Conservation (phyloP, 495 filamentous ascomycete genomes). For the Platismatia glauca region DNA sequence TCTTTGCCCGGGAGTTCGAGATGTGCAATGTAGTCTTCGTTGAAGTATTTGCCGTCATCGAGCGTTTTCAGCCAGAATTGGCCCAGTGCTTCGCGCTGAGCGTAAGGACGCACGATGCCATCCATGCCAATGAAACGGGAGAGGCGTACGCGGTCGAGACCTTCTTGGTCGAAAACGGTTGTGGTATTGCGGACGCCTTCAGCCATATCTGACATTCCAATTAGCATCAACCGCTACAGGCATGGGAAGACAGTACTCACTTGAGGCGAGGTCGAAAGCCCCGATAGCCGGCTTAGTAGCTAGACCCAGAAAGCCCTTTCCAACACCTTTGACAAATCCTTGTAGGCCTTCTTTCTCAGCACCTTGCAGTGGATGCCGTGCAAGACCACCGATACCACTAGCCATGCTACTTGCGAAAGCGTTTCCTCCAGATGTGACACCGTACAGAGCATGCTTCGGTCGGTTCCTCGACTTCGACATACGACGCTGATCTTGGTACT, state of each 20-base stretch:
- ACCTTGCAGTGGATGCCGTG: conserved; percentile 85
- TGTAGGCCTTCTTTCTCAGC: conserved; percentile 89
- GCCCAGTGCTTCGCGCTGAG: conserved; percentile 88
- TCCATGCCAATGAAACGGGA: conserved; percentile 86
- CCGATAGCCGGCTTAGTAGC: conserved; percentile 96
- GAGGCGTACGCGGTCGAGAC: conserved; percentile 85
- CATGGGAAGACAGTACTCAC: conserved; percentile 26
- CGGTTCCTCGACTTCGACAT: conserved; percentile 90
- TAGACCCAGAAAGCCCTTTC: conserved; percentile 84
- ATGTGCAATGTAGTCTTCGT: conserved; percentile 94
- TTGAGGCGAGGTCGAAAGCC: conserved; percentile 92
- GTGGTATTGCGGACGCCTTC: conserved; percentile 98
- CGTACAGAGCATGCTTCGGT: conserved; percentile 93
- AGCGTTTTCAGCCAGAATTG: conserved; percentile 98
- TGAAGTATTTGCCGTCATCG: conserved; percentile 94
- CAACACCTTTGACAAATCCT: conserved; percentile 95
- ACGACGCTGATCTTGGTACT: conserved; percentile 91
- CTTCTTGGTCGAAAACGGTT: conserved; percentile 91
- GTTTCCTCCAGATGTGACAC: conserved; percentile 90
- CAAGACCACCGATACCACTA: conserved; percentile 85
- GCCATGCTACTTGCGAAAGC: conserved; percentile 88
- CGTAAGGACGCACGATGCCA: conserved; percentile 90
- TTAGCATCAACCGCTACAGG: conserved; percentile 21
- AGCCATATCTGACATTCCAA: conserved; percentile 51
- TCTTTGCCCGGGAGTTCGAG: conserved; percentile 84